Evolutionary conservation across 148 eudicot genomes (phyloP).

Genomic region (Linanthus parryae): DNA sequence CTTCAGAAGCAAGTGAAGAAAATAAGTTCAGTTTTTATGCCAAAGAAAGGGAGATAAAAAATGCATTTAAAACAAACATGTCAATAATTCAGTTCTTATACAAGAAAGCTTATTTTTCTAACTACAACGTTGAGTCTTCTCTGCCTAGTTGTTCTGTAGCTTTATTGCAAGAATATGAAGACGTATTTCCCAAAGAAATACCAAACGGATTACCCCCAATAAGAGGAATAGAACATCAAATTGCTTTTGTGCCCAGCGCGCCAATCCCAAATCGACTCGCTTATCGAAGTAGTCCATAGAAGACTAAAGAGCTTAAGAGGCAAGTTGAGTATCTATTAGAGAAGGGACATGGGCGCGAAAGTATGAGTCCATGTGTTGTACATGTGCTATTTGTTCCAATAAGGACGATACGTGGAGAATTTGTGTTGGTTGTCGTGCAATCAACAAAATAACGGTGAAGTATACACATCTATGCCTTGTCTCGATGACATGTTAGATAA

Average conservation of each 20-base stretch:
- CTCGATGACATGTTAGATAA: slow-evolving; percentile 2
- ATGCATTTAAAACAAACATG: background rate
- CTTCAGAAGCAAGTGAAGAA: background rate
- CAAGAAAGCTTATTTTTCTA: background rate
- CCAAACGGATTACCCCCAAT: slow-evolving; percentile 5
- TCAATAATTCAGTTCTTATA: background rate
- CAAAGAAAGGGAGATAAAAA: background rate
- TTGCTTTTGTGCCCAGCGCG: background rate
- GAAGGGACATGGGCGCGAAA: background rate
- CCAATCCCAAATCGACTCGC: background rate
- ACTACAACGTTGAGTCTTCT: background rate
- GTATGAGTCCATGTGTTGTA: background rate
- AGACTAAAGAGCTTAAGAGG: slow-evolving; percentile 7
- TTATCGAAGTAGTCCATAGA: background rate
- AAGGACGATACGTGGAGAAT: background rate
- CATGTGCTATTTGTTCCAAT: background rate
- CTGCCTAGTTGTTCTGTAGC: background rate
- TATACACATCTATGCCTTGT: background rate
- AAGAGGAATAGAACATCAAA: background rate
- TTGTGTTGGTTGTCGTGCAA: background rate
- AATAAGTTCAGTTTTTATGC: background rate
- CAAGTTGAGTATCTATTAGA: background rate
- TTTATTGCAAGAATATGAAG: background rate
- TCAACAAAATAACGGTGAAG: background rate
- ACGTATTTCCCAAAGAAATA: background rate